Evolutionary conservation across 768 basidiomycete genomes (phyloP), one percentile per base, ranked within the genome.

Genomic region (Pleurotus platypus): DNA sequence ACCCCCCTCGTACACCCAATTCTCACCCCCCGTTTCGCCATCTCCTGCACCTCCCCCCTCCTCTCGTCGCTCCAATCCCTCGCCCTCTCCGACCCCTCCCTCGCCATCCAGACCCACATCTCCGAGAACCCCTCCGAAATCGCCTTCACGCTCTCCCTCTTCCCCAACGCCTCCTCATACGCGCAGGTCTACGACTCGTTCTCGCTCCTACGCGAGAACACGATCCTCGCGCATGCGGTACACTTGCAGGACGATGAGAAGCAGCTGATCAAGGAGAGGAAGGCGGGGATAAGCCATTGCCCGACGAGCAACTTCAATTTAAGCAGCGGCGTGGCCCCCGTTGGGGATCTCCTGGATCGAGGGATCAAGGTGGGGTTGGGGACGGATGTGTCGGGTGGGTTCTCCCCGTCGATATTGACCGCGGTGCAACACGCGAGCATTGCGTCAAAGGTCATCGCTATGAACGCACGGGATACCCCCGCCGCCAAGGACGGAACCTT

Each of bases 351-450:
- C 70, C 75, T 98, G 11, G 94, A 98, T 69, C 73, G 70, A 46
- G 94, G 91, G 2, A 81, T 98, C 68, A 97, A 97, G 80, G 91
- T 98, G 59, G 93, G 94, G 15, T 75, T 98, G n/a, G 96, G 96
- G 2, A 95, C 95, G 51, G 94, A 96, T 67, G 86, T 90, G 55
- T 89, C 92, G 1, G 96, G 96, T 9, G 95, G 96, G 3, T 92
- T 84, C 69, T 84, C 83, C 8, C 78, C 86, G 2, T 95, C 93
- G 4, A 89, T 98, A 58, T 76, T 97, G 59, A 82, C 78, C 20
- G 78, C 80, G 13, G 79, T 94, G 48, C 88, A 86, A 67, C 81
- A 90, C 73, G 81, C 89, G 43, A 84, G 90, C 74, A 81, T 88
- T 48, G 85, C 89, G 13, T 88, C 92, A 20, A 98, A 96, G 70